These are phyloP conservation scores for Aphanomyces stellatus DNA, from an alignment of 352 stramenopile genomes.

Conservation along the genomic window DNA sequence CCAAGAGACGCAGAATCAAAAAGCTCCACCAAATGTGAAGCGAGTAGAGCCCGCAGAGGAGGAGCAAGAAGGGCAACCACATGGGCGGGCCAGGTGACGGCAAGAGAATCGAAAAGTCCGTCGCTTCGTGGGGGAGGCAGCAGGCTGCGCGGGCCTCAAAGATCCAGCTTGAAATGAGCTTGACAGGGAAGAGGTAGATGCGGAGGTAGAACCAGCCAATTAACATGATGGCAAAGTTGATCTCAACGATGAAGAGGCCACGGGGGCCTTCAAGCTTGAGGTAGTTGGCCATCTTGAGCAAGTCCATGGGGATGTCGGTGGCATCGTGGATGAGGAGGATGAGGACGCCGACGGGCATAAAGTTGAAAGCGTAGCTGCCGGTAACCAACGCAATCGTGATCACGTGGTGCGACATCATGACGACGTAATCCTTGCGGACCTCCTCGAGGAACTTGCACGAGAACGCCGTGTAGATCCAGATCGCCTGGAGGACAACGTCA, in stretches of 20 bases:
- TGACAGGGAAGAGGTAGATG: constrained; percentile 77
- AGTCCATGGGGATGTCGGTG: constrained; percentile 79
- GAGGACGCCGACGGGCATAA: constrained; percentile 63
- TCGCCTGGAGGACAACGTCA: constrained; percentile 54
- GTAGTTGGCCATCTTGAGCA: constrained; percentile 88
- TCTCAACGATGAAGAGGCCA: constrained; percentile 62
- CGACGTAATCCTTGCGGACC: constrained; percentile 82
- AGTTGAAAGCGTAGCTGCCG: constrained; percentile 79
- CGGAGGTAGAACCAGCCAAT: constrained; percentile 77
- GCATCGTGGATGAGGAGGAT: constrained; percentile 80
- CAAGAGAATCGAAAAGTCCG: constrained; percentile 59
- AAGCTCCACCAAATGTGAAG: constrained; percentile 82
- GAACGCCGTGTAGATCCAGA: constrained; percentile 86
- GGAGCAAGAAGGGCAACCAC: constrained; percentile 74
- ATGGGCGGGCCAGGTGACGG: constrained; percentile 57
- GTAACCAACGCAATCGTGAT: constrained; percentile 80
- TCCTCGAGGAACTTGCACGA: constrained; percentile 85
- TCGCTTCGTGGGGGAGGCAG: constrained; percentile 56
- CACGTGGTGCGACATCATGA: constrained; percentile 87
- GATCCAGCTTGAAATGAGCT: constrained; percentile 67
- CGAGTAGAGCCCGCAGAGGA: constrained; percentile 62
- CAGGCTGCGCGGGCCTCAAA: constrained; percentile 64
- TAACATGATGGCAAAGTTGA: constrained; percentile 58
- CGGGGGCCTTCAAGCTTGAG: constrained; percentile 70
- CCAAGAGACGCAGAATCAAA: constrained; percentile 57